Evolutionary conservation across 2,329 filamentous ascomycete genomes (phyloP).

Genomic region (Fusarium papillatum): DNA sequence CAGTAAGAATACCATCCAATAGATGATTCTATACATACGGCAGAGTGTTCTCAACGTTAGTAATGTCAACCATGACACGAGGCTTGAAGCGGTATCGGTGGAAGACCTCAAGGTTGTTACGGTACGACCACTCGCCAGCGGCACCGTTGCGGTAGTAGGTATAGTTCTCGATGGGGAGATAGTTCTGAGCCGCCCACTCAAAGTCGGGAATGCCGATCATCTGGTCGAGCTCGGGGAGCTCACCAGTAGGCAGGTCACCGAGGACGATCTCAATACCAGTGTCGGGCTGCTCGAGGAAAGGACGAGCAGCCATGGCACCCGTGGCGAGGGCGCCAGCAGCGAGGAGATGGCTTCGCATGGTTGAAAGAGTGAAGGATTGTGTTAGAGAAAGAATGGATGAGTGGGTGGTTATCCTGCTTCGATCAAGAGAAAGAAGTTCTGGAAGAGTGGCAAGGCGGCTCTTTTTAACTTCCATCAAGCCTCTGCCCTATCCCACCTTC

Average conservation of each 20-base stretch:
- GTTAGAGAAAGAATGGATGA: conserved; percentile 14
- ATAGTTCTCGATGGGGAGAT: conserved; percentile 61
- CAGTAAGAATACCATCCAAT: neutral
- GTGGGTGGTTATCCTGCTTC: conserved; percentile 5
- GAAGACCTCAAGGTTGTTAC: conserved; percentile 69
- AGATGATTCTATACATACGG: conserved; percentile 31
- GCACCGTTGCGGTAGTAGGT: conserved; percentile 71
- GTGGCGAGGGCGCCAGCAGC: conserved; percentile 47
- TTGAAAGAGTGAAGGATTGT: neutral
- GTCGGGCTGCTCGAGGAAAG: conserved; percentile 60
- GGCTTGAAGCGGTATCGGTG: conserved; percentile 62
- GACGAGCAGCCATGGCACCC: conserved; percentile 56
- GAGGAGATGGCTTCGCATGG: conserved; percentile 41
- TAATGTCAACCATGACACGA: conserved; percentile 64
- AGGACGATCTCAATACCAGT: conserved; percentile 58
- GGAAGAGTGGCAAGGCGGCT: conserved; percentile 20
- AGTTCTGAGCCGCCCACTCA: conserved; percentile 63
- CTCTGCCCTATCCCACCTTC: neutral
- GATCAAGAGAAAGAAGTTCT: neutral
- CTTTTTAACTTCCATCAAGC: conserved; percentile 31
- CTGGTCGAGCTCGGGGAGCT: conserved; percentile 57
- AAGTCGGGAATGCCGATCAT: conserved; percentile 67
- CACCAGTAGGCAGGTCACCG: conserved; percentile 48
- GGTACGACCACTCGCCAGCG: conserved; percentile 68
- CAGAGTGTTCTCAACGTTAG: conserved; percentile 55